Percentiles rank a stretch among this genome's conserved stretches.
phyloP scores from a whole-genome alignment of 164 flowering plant species.

The Amborella trichopoda region DNA sequence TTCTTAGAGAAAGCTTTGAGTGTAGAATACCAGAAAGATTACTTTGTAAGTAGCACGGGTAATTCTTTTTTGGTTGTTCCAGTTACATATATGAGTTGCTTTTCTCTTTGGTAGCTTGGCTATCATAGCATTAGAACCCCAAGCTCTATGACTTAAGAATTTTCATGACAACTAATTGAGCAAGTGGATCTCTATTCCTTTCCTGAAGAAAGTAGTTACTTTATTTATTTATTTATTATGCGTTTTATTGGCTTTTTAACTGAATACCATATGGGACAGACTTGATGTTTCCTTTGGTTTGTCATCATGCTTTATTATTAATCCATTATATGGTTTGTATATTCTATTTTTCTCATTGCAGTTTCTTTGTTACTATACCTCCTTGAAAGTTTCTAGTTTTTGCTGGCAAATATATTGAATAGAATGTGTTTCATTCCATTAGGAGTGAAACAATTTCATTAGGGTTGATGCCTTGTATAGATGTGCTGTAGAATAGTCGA shows the following conservation, averaged over 20 bases:
- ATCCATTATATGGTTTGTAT: too few relatives aligned
- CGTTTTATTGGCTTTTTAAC: neutral
- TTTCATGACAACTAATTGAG: neutral
- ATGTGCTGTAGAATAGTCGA: too few relatives aligned
- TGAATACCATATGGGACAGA: too few relatives aligned
- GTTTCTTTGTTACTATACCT: too few relatives aligned
- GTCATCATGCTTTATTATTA: too few relatives aligned
- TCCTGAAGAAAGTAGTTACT: neutral
- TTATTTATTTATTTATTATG: neutral
- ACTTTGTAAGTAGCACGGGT: constrained; percentile 42
- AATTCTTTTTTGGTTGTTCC: neutral
- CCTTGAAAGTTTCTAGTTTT: too few relatives aligned
- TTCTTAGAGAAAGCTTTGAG: constrained; percentile 81
- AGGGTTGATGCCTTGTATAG: too few relatives aligned
- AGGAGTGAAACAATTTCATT: too few relatives aligned
- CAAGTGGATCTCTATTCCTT: neutral
- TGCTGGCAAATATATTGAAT: too few relatives aligned
- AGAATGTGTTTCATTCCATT: too few relatives aligned
- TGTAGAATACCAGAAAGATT: constrained; percentile 61
- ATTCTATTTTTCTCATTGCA: too few relatives aligned
- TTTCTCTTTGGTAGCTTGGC: neutral
- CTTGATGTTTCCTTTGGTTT: too few relatives aligned
- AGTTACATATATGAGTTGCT: neutral
- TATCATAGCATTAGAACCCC: neutral
- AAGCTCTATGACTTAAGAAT: neutral